phyloP scores from a whole-genome alignment of 164 flowering plant species.

The Tinospora cordifolia region DNA sequence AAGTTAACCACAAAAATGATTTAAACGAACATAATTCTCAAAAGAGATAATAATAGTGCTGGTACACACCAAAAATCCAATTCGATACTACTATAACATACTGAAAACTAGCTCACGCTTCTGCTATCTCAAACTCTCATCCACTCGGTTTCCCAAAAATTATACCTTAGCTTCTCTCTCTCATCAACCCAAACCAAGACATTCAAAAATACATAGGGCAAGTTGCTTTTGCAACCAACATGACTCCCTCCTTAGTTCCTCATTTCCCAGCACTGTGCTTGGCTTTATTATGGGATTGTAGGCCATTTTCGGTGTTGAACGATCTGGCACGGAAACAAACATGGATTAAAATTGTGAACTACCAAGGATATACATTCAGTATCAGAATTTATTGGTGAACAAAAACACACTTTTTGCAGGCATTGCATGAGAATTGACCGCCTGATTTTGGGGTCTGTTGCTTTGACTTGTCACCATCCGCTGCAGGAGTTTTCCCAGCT shows the following conservation, averaged over 20 bases:
- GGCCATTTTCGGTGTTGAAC: constrained; percentile 29
- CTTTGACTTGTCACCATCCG: constrained; percentile 34
- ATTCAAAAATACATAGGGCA: neutral
- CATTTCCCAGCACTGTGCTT: constrained; percentile 32
- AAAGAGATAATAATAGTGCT: too few species aligned
- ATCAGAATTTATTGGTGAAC: too few species aligned
- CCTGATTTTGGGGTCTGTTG: constrained; percentile 50
- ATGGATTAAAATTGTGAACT: neutral
- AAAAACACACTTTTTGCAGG: constrained; percentile 39
- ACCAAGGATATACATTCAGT: too few species aligned
- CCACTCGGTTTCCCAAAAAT: neutral
- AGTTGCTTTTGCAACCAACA: neutral
- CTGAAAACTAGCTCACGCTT: neutral
- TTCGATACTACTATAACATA: neutral
- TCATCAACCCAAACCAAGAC: neutral
- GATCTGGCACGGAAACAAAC: constrained; percentile 24
- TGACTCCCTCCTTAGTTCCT: neutral
- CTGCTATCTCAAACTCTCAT: too few species aligned
- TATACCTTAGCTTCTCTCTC: neutral
- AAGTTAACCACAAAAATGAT: too few species aligned
- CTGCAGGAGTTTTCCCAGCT: constrained; percentile 39
- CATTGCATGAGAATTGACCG: constrained; percentile 38
- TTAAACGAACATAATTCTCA: too few species aligned
- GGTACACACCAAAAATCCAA: neutral
- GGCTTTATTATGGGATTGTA: constrained; percentile 42